Evolutionary conservation across 495 filamentous ascomycete species (phyloP).

Genomic region (Bathelium albidoporum): DNA sequence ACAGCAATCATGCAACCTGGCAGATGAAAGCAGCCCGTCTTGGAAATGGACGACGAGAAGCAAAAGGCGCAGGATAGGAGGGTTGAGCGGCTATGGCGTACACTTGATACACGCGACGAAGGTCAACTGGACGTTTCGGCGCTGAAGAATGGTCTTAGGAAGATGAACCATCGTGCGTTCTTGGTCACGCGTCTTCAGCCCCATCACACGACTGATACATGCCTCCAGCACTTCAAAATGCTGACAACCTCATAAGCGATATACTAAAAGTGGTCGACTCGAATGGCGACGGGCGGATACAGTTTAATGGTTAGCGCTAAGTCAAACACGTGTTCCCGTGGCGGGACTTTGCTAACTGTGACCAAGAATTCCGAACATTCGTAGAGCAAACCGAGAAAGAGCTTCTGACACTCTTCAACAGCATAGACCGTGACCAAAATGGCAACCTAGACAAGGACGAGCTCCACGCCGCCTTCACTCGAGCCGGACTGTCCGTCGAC

Average conservation of each 20-base stretch:
- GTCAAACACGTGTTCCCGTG: background rate
- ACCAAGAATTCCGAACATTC: constrained; percentile 74
- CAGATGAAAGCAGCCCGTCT: background rate
- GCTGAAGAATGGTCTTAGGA: constrained; percentile 71
- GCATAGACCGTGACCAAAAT: constrained; percentile 77
- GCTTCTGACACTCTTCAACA: constrained; percentile 68
- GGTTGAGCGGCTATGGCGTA: constrained; percentile 68
- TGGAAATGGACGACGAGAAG: constrained; percentile 30
- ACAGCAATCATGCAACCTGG: background rate
- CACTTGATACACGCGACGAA: constrained; percentile 62
- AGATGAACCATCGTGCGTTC: constrained; percentile 87
- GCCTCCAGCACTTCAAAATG: constrained; percentile 76
- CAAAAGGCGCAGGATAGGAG: constrained; percentile 62
- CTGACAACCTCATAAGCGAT: constrained; percentile 70
- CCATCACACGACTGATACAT: constrained; percentile 14
- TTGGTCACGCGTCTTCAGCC: constrained; percentile 22
- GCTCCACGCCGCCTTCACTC: constrained; percentile 63
- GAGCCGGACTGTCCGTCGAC: constrained; percentile 69
- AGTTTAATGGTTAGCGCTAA: constrained; percentile 61
- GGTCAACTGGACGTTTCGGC: constrained; percentile 74
- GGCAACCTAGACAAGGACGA: constrained; percentile 83
- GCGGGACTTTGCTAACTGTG: background rate
- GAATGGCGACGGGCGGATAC: constrained; percentile 77
- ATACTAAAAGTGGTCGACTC: constrained; percentile 75
- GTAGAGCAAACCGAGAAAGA: constrained; percentile 78